Base-by-base conservation (phyloP, 495 filamentous ascomycete genomes). In the Talaromyces thailandensis region DNA sequence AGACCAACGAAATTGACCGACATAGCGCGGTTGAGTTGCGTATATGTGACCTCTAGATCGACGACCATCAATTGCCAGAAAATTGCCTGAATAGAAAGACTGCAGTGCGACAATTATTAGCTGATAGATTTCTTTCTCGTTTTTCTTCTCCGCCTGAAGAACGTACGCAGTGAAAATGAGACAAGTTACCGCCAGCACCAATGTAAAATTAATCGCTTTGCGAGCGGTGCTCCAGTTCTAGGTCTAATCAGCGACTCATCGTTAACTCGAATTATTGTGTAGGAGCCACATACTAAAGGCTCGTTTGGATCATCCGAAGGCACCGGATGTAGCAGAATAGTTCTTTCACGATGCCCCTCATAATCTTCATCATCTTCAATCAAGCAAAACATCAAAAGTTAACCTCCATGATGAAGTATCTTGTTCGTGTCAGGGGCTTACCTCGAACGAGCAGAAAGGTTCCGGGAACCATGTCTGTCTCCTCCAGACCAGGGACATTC, bases 11-110 rank as follows among this genome's bases (percentile, higher is more conserved):
- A 74, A 56, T 71, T 75, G 57, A 73, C 71, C 1, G 72, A 73
- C 65, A 68, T 70, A 14, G 67, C 60, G 25, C 61, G 65, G 45
- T 73, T 74, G 11, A 75, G 63, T 14, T 74, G 57, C 0, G 48
- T 58, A 45, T 71, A 74, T 2, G 65, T 66, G 5, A 71, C 69
- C 3, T 66, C 2, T 6, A 76, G 55, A 56, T 75, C 73, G 0
- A 69, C 29, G 0, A 69, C 66, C 72, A 76, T 76, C 55, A 70
- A 62, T 32, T 75, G 72, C 72, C 72, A 76, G 56, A 76, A 75
- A 12, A 75, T 69, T 0, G 62, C 5, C 48, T 76, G 72, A 2
- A 72, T 69, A 0, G 67, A 69, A 26, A 76, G 62, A 11, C 73
- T 76, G 28, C 24, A 21, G 6, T n/a, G 62, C 4, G 2, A 3